These are phyloP conservation scores for Stygiomarasmius scandens DNA, from an alignment of 1,284 basidiomycete genomes.

Conservation along the genomic window DNA sequence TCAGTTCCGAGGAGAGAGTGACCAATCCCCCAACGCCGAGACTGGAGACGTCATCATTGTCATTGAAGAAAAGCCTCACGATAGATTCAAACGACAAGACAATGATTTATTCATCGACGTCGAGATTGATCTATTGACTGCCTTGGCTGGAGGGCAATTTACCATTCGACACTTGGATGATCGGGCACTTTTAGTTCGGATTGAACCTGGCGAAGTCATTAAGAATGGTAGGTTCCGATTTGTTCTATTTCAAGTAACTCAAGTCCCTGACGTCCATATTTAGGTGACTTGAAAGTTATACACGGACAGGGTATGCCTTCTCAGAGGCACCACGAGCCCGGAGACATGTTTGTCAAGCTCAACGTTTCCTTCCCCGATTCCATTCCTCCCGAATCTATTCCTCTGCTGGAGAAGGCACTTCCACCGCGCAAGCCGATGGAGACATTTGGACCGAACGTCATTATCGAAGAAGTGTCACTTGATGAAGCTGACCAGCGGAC, in stretches of 20 bases:
- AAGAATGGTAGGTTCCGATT: conserved; percentile 77
- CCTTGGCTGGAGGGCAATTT: conserved; percentile 91
- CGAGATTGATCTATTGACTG: conserved; percentile 93
- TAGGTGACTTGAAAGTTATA: conserved; percentile 90
- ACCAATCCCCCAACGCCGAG: conserved; percentile 89
- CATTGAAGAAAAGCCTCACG: conserved; percentile 94
- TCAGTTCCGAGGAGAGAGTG: conserved; percentile 93
- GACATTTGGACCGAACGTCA: conserved; percentile 68
- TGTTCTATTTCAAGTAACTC: background rate
- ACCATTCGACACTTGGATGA: conserved; percentile 94
- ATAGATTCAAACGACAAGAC: conserved; percentile 89
- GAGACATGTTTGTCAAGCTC: conserved; percentile 91
- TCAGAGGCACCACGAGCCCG: conserved; percentile 94
- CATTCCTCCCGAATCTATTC: conserved; percentile 72
- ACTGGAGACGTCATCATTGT: conserved; percentile 98
- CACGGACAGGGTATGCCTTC: conserved; percentile 98
- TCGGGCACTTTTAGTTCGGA: conserved; percentile 81
- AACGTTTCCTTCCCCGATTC: conserved; percentile 89
- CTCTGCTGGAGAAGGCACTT: conserved; percentile 84
- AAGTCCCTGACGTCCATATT: conserved; percentile 9
- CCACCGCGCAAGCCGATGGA: conserved; percentile 77
- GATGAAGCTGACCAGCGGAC: conserved; percentile 84
- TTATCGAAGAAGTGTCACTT: conserved; percentile 87
- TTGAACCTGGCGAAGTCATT: conserved; percentile 90
- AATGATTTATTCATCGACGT: conserved; percentile 90